These are phyloP conservation scores for Azolla pinnata DNA, from an alignment of 75 land plant species.

Conservation along the genomic window DNA sequence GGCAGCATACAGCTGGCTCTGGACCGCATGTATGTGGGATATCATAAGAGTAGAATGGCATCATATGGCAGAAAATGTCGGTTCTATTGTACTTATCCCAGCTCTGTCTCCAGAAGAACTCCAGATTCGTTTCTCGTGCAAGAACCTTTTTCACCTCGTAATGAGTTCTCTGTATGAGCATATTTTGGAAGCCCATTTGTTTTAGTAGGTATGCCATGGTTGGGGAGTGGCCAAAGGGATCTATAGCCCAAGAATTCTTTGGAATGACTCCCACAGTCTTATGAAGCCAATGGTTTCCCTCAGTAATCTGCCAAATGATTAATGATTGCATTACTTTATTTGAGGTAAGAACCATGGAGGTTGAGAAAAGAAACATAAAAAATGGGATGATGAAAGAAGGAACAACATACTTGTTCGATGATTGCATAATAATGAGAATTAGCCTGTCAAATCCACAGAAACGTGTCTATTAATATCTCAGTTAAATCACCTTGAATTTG, in stretches of 20 bases:
- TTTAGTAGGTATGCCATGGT: constrained; percentile 98
- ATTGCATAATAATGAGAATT: constrained; percentile 97
- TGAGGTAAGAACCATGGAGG: too few species aligned
- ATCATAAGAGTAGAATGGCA: constrained; percentile 99
- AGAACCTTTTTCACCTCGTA: constrained; percentile 94
- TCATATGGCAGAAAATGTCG: constrained; percentile 98
- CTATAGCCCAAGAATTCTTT: constrained; percentile 98
- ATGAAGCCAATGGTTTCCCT: constrained; percentile 89
- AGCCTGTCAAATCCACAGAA: constrained; percentile 44
- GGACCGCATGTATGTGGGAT: constrained; percentile 99
- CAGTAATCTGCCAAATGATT: constrained; percentile 52
- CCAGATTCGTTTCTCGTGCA: constrained; percentile 64
- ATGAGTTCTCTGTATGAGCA: constrained; percentile 97
- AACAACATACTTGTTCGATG: constrained; percentile 71
- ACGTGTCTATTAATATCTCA: too few species aligned
- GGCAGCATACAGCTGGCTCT: constrained; percentile 97
- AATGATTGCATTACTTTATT: too few species aligned
- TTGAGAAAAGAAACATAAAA: too few species aligned
- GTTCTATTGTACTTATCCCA: constrained; percentile 85
- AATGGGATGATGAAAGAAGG: too few species aligned
- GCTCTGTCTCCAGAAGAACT: constrained; percentile 95
- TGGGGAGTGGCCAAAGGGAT: constrained; percentile 97
- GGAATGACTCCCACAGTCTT: constrained; percentile 81
- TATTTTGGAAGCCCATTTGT: constrained; percentile 93
- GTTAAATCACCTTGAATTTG: too few species aligned